Evolutionary conservation across 805 yeast genomes (phyloP).

Genomic region (Candida verbasci): DNA sequence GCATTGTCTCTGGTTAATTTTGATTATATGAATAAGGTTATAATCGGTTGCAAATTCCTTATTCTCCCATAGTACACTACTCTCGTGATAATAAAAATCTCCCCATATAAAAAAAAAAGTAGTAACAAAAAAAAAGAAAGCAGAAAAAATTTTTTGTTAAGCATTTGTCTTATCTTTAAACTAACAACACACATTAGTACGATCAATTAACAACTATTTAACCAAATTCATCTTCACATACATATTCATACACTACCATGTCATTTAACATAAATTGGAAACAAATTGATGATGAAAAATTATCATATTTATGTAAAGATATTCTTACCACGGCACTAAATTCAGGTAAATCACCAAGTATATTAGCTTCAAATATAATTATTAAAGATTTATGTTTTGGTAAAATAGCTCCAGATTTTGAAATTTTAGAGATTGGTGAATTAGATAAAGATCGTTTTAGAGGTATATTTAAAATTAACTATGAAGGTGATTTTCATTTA

Average conservation of each 20-base stretch:
- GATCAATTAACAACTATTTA: neutral
- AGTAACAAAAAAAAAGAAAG: too few species aligned
- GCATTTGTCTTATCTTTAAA: neutral
- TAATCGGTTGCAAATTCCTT: too few species aligned
- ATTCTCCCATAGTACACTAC: too few species aligned
- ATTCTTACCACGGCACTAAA: slow-evolving; percentile 69
- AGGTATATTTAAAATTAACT: slow-evolving; percentile 75
- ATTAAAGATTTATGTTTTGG: slow-evolving; percentile 74
- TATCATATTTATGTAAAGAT: slow-evolving; percentile 59
- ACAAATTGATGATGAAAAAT: slow-evolving; percentile 60
- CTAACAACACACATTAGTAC: too few species aligned
- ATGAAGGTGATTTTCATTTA: slow-evolving; percentile 70
- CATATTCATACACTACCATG: slow-evolving; percentile 36
- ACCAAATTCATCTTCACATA: neutral
- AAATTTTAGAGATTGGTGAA: slow-evolving; percentile 80
- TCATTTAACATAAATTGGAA: slow-evolving; percentile 79
- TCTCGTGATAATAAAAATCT: too few species aligned
- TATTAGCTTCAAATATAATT: slow-evolving; percentile 62
- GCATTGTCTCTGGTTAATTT: too few species aligned
- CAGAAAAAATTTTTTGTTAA: too few species aligned
- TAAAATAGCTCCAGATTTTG: slow-evolving; percentile 66
- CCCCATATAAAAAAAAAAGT: too few species aligned
- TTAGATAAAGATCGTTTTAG: slow-evolving; percentile 70
- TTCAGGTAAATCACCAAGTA: slow-evolving; percentile 66
- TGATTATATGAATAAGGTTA: too few species aligned